phyloP scores from a whole-genome alignment of 148 eudicot species.

The Chenopodium suecicum region DNA sequence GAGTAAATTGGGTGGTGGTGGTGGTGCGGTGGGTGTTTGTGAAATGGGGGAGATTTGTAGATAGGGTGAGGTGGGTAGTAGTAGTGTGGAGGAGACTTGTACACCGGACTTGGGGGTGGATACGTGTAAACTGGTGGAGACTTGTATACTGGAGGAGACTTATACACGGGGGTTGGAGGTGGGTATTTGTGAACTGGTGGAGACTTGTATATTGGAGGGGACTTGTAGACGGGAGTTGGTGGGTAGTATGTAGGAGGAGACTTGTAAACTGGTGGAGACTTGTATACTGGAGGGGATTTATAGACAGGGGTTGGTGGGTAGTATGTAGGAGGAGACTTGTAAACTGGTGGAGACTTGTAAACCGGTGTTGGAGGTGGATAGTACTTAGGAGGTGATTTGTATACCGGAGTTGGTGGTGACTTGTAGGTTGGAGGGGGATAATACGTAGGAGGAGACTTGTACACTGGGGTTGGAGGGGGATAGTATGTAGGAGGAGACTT shows the following conservation, averaged over 20 bases:
- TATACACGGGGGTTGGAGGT: slow-evolving; percentile 3
- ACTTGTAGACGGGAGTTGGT: background rate
- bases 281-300: slow-evolving; percentile 2
- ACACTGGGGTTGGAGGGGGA: slow-evolving; percentile 3
- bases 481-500: slow-evolving; percentile 21
- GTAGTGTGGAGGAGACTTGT: slow-evolving; percentile 10
- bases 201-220: slow-evolving; percentile 9
- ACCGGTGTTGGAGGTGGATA: slow-evolving; percentile 9
- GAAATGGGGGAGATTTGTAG: background rate
- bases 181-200: slow-evolving; percentile 13
- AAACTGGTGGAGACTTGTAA: slow-evolving; percentile 4
- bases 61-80: slow-evolving; percentile 16
- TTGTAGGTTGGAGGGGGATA: slow-evolving; percentile 9
- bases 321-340: slow-evolving; percentile 15
- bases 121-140: slow-evolving; percentile 6
- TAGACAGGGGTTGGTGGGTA: background rate
- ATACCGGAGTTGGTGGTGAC: slow-evolving; percentile 1
- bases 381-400: slow-evolving; percentile 18
- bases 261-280: background rate
- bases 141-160: slow-evolving; percentile 15
- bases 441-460: slow-evolving; percentile 24
- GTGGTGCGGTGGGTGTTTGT: slow-evolving; percentile 16
- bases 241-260: slow-evolving; percentile 20
- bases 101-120: slow-evolving; percentile 8
- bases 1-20: slow-evolving; percentile 14